Evolutionary conservation across 306 rosid genomes (phyloP).

Genomic region (Quercus berberidifolia): DNA sequence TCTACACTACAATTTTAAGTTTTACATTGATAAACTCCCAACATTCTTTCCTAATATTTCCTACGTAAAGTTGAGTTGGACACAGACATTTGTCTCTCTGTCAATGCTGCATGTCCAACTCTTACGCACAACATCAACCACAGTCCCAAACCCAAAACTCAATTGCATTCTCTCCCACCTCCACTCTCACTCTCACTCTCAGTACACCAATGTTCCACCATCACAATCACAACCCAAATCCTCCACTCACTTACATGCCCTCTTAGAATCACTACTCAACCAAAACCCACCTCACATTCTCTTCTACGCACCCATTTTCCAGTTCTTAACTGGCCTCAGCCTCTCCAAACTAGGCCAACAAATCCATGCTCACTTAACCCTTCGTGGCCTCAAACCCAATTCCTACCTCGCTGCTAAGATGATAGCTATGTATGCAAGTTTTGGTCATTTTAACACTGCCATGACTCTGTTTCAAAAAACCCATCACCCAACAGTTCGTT

Average conservation of each 20-base stretch:
- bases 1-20: too few species aligned
- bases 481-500: not conserved
- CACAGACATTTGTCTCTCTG: too few species aligned
- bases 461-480: not conserved
- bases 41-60: too few species aligned
- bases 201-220: not conserved
- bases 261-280: not conserved
- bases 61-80: too few species aligned
- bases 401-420: constrained; percentile 6
- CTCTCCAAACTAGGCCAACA: constrained; percentile 10
- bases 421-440: constrained; percentile 13
- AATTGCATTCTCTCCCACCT: too few species aligned
- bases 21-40: too few species aligned
- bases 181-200: not conserved
- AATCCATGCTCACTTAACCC: not conserved
- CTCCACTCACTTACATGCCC: not conserved
- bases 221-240: not conserved
- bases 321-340: constrained; percentile 3
- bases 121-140: too few species aligned
- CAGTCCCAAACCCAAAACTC: too few species aligned
- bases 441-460: constrained; percentile 3
- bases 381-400: not conserved
- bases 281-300: not conserved
- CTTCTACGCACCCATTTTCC: constrained; percentile 1
- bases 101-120: too few species aligned